These are phyloP conservation scores for Somion occarium DNA, from an alignment of 1,284 basidiomycete species.

Conservation along the genomic window DNA sequence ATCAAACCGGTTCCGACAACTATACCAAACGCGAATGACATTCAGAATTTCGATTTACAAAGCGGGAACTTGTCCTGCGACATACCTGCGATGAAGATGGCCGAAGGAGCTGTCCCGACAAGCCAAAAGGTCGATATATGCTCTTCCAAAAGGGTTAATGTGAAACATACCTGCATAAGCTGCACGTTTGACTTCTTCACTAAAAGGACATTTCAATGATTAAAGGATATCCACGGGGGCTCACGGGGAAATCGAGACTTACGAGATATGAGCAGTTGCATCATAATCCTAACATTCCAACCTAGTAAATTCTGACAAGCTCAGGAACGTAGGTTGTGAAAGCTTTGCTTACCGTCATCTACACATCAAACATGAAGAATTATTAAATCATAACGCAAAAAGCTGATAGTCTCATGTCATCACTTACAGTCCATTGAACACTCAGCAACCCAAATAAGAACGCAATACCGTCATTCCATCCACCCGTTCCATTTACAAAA, in stretches of 20 bases:
- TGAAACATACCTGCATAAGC: slow-evolving; percentile 69
- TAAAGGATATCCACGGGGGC: not conserved
- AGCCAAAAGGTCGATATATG: not conserved
- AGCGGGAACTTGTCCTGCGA: slow-evolving; percentile 7
- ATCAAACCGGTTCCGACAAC: slow-evolving; percentile 81
- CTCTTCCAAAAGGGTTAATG: not conserved
- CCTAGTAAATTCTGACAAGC: not conserved
- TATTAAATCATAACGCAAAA: no score
- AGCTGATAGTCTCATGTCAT: no score
- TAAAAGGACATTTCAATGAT: slow-evolving; percentile 20
- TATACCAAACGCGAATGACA: slow-evolving; percentile 17
- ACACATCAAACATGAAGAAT: not conserved
- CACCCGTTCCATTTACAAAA: slow-evolving; percentile 72
- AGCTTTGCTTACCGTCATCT: slow-evolving; percentile 60
- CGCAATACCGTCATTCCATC: slow-evolving; percentile 75
- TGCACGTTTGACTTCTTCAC: slow-evolving; percentile 86
- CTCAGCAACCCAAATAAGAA: slow-evolving; percentile 87
- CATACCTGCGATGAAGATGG: slow-evolving; percentile 80
- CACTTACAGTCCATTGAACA: slow-evolving; percentile 84
- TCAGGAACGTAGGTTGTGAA: not conserved
- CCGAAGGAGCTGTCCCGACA: slow-evolving; percentile 49
- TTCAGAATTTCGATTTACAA: not conserved
- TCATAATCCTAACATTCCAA: slow-evolving; percentile 48
- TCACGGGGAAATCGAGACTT: slow-evolving; percentile 24
- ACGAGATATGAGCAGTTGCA: slow-evolving; percentile 86